Evolutionary conservation across 202 grass and related monocot genomes (phyloP), one percentile per base, ranked within the genome.

Genomic region (Bolboschoenoplectus hybrid): DNA sequence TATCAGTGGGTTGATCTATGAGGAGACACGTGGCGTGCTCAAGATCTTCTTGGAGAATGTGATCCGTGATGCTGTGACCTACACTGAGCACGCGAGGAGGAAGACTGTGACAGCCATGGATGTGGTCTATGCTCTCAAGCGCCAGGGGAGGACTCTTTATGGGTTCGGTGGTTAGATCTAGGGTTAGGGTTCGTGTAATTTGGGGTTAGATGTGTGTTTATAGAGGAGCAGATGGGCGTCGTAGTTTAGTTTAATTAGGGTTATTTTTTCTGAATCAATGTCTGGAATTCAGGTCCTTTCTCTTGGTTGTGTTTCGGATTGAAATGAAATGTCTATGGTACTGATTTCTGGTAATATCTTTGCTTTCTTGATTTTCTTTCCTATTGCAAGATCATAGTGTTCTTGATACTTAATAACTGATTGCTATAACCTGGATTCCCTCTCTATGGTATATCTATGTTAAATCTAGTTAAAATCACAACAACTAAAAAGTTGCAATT

Each of bases 41-140:
- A 97, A 97, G 94, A 94, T 97, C 90, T 97, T 97, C 86, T 87
- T 97, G 13, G 94, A 97, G 90, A 97, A 94, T 80, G 91, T 97
- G 74, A 97, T 97, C 45, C 91, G 94, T 50, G 94, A 1, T 62
- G 66, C 17, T 8, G 63, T 46, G 38, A 41, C 87, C 36, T 40
- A 88, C 78, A 55, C 72, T 44, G 65, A 74, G 80, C 82, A 81
- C 61, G 16, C 80, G 38, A 35, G 82, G 75, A 82, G 78, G 55
- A 41, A 88, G 82, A 82, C 86, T 58, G 76, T 88, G 65, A 76
- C 91, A 35, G 53, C 88, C 91, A 78, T 86, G 87, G 91, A 92
- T n/a, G 91, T 92, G 49, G 80, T 89, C 44, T 87, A 89, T 74
- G 88, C 88, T 13, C 63, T 81, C 73, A 53, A 81, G 63, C 9